Evolutionary conservation across 345 rosid genomes (phyloP), one percentile per base, ranked within the genome.

Genomic region (Pistacia vera): DNA sequence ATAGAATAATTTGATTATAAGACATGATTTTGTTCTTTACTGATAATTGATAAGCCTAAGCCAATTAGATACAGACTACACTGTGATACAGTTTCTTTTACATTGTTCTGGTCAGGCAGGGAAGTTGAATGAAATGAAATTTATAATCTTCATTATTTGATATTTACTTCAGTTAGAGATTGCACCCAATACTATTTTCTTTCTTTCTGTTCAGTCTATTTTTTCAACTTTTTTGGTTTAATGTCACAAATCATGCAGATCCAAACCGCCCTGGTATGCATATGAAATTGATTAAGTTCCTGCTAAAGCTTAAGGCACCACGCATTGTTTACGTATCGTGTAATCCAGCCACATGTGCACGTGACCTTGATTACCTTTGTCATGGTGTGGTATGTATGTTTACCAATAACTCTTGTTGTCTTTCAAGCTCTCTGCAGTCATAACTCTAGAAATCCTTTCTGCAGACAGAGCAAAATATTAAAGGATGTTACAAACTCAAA

Each of bases 251-350:
- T 75, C 63, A 65, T 74, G 85, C 94, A 93, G 98, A 95, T 88
- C 98, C 98, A 25, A 92, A 95, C 81, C 91, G 99, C 66, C 97
- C 99, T 54, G 99, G 98, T 52, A 90, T 95, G 97, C 99, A 93
- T 83, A 78, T 93, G 96, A 95, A 95, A 91, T 81, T 93, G 90
- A 93, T 93, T 63, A 92, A 86, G 78, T 93, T 88, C 83, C 82
- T 95, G 33, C 86, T 90, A 81, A 91, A 92, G 85, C 92, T 95
- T 11, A 90, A 83, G 81, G 90, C 95, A 66, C 91, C 96, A 3
- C 80, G 89, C 71, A 90, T 95, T 48, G 83, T 95, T 11, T 93
- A 93, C 66, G 93, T 95, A 70, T 95, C 99, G 0, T 95, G 99
- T 81, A 93, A 95, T 83, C 98, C 98, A 25, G 91, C 98, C 36